Base-by-base conservation (phyloP, 345 rosid genomes). In the Eucalyptus caleyi region DNA sequence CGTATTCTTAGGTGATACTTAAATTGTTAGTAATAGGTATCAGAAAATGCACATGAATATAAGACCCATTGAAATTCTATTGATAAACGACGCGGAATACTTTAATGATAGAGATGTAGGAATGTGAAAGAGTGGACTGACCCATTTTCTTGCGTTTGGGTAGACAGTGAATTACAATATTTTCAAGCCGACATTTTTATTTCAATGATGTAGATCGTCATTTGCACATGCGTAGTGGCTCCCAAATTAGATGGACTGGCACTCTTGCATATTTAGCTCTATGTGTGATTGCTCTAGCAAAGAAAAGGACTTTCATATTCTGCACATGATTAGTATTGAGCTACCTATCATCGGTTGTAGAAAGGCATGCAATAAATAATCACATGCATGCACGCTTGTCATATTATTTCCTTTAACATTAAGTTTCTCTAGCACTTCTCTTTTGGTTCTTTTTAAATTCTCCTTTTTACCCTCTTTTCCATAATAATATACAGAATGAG, bases 141-240 rank as follows among this genome's bases (percentile, higher is more conserved):
- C 21, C 37, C 37, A 32, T 65, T 65, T 65, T 65, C 40, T 3
- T 65, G 2, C 6, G 2, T n/a, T 16, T 65, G 5, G 77, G 37
- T 65, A n/a, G 37, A n/a, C 3, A 65, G 0, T n/a, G 77, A 65
- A 65, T 15, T 65, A n/a, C 11, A 40, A 65, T 65, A 65, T 65
- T n/a, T 65, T n/a, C 18, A n/a, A 0, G 21, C 3, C 0, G 11
- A 15, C 77, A 15, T 65, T 2, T 65, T 32, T 1, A n/a, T 65
- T n/a, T n/a, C 77, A n/a, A 65, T 65, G 40, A n/a, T 15, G 77
- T n/a, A 7, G 37, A 65, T 65, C 11, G 2, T 65, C 37, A n/a
- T 65, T 60, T 60, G 32, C 67, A 27, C 67, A 27, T 27, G 32
- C 67, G 10, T 15, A n/a, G 10, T 37, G 0, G 16, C 72, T n/a